Evolutionary conservation across 116 monocot species (phyloP).

Genomic region (Zostera marina): DNA sequence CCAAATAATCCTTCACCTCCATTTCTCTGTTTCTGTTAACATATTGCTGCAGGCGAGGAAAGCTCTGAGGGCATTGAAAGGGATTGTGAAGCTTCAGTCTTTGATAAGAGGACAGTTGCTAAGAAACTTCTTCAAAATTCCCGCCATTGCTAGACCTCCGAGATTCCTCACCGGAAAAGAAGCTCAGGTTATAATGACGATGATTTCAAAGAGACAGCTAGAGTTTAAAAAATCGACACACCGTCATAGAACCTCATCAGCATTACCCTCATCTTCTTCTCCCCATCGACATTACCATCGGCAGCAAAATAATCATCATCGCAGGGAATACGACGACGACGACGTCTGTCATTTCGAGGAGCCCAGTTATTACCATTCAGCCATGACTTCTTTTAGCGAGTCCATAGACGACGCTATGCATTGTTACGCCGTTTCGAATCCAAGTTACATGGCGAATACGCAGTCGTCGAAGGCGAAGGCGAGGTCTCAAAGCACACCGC

Average conservation of each 20-base stretch:
- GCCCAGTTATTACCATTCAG: conserved; percentile 16
- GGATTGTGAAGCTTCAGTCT: conserved; percentile 83
- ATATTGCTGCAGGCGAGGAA: conserved; percentile 44
- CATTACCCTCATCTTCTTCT: background rate
- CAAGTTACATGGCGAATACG: conserved; percentile 76
- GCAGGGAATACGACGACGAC: background rate
- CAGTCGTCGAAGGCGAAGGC: conserved; percentile 63
- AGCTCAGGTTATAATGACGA: conserved; percentile 4
- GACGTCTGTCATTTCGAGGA: conserved; percentile 31
- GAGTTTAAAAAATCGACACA: conserved; percentile 24
- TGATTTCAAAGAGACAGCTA: background rate
- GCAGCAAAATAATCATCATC: conserved; percentile 11
- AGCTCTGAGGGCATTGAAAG: conserved; percentile 61
- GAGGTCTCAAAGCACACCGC: conserved; percentile 53
- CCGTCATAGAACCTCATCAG: conserved; percentile 1
- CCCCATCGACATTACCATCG: background rate
- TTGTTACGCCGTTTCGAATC: conserved; percentile 15
- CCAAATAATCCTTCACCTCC: background rate
- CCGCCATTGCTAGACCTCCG: conserved; percentile 34
- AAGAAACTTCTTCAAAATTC: conserved; percentile 39
- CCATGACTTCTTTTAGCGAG: conserved; percentile 2
- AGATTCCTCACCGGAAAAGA: conserved; percentile 32
- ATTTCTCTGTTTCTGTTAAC: background rate
- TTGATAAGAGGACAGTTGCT: conserved; percentile 71
- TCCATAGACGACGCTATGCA: conserved; percentile 6